Conservation (phyloP, 352 stramenopile genomes). For the Albugo laibachii region DNA sequence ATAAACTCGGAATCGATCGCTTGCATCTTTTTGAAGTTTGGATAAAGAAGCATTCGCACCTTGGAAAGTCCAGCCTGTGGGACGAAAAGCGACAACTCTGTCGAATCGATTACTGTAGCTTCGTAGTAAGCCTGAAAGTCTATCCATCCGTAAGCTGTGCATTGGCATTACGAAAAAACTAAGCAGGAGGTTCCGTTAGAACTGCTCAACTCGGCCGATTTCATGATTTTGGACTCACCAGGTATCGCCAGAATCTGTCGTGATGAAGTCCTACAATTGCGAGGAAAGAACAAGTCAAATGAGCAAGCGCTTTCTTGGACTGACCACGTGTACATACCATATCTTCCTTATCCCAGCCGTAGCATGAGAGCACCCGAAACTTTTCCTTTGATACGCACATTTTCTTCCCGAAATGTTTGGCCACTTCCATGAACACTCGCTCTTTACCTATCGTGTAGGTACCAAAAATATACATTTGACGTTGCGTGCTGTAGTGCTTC, state of each 20-base stretch:
- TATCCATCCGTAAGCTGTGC: constrained; percentile 85
- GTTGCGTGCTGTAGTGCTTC: constrained; percentile 14
- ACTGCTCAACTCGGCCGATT: not conserved
- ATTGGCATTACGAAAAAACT: constrained; percentile 87
- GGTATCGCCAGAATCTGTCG: constrained; percentile 44
- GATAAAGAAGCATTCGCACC: constrained; percentile 25
- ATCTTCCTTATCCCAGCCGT: constrained; percentile 59
- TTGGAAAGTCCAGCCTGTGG: constrained; percentile 84
- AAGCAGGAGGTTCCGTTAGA: not conserved
- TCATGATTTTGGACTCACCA: constrained; percentile 16
- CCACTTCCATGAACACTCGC: constrained; percentile 88
- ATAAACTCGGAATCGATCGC: constrained; percentile 79
- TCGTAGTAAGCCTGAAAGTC: constrained; percentile 32
- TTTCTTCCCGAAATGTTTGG: constrained; percentile 44
- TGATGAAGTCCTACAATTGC: constrained; percentile 37
- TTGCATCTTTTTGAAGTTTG: constrained; percentile 56
- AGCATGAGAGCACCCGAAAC: constrained; percentile 69
- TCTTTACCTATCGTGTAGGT: constrained; percentile 97
- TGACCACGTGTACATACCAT: constrained; percentile 15
- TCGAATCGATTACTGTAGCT: constrained; percentile 51
- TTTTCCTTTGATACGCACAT: constrained; percentile 66
- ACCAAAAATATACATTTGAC: constrained; percentile 88
- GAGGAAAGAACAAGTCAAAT: not conserved
- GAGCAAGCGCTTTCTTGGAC: not conserved
- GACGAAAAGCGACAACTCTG: constrained; percentile 86